Percentiles rank a stretch among this genome's conserved stretches.
These are phyloP conservation scores for Pezicula radicicola DNA, from an alignment of 2,329 filamentous ascomycete species.

Conservation along the genomic window DNA sequence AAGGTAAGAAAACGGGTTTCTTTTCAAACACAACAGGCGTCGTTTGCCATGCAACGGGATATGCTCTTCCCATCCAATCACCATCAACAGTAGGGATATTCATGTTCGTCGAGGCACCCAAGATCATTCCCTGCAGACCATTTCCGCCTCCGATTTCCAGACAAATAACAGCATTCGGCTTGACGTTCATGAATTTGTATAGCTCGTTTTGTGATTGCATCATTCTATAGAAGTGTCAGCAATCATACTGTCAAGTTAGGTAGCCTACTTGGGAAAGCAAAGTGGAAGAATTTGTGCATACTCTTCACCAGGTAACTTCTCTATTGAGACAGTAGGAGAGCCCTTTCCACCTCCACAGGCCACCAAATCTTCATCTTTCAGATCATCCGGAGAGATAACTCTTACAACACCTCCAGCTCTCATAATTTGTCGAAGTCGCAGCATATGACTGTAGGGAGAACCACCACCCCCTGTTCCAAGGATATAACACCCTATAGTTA, in stretches of 20 bases:
- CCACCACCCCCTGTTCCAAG: conserved; percentile 59
- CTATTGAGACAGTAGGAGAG: conserved; percentile 57
- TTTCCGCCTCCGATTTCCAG: conserved; percentile 64
- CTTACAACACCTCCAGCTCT: conserved; percentile 46
- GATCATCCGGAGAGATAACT: conserved; percentile 47
- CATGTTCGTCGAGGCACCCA: conserved; percentile 51
- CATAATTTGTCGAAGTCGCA: conserved; percentile 49
- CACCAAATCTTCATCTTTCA: conserved; percentile 48
- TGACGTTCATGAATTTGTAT: conserved; percentile 44
- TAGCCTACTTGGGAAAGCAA: no score
- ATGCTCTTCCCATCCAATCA: conserved; percentile 56
- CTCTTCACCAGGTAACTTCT: conserved; percentile 57
- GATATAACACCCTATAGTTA: conserved; percentile 56
- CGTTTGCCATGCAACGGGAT: conserved; percentile 53
- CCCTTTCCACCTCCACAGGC: conserved; percentile 56
- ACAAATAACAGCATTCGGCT: conserved; percentile 54
- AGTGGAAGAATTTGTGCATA: neutral
- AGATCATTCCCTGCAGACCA: conserved; percentile 54
- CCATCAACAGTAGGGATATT: conserved; percentile 49
- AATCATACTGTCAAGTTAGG: no score
- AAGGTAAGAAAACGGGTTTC: conserved; percentile 41
- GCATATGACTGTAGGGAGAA: conserved; percentile 47
- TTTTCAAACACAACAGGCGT: conserved; percentile 49
- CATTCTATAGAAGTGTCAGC: conserved; percentile 24
- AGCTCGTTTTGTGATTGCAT: conserved; percentile 48